Evolutionary conservation across 148 eudicot species (phyloP), one percentile per base, ranked within the genome.

Genomic region (Rhododendron simsii): DNA sequence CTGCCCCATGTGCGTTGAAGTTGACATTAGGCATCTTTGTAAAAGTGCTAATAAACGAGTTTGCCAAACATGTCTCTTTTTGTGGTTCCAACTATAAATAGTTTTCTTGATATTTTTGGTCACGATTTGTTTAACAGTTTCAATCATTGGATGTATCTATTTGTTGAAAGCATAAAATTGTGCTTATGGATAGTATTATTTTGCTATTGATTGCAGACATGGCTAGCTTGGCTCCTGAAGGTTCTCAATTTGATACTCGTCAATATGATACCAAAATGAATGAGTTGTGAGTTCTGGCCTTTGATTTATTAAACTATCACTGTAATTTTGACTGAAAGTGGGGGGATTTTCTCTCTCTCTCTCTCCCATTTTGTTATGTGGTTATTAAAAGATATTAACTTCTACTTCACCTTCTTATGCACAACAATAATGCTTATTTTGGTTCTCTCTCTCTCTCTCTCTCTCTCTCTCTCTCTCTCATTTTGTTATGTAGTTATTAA

Each of bases 181-280:
- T 51, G 28, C 35, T 84, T 15, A 73, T 30, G 2, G 3, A 37
- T 73, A 3, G 77, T 15, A 3, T 33, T 37, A 50, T 30, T 7
- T 74, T 76, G 20, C 55, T 76, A 20, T 35, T 53, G 15, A 53
- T 50, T 84, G 78, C 87, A 84, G 86, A 71, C 87, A 76, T 86
- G 88, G 86, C 90, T 65, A 80, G 88, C 33, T 9, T 53, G 18
- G 81, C 86, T 2, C 86, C 86, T 1, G 88, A 88, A 18, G 90
- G 84, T 53, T 88, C 88, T 37, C 90, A 78, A 73, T 88, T 86
- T 85, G 90, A 88, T 84, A 81, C 85, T 83, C 88, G 84, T 80
- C 84, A 88, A 20, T 88, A 65, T 84, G 90, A 88, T 80, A 18
- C 86, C n/a, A 86, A 84, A 80, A 88, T 88, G 90, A 86, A 33